Base-by-base conservation (phyloP, 1,139 yeast species). In the Candida frijolesensis region DNA sequence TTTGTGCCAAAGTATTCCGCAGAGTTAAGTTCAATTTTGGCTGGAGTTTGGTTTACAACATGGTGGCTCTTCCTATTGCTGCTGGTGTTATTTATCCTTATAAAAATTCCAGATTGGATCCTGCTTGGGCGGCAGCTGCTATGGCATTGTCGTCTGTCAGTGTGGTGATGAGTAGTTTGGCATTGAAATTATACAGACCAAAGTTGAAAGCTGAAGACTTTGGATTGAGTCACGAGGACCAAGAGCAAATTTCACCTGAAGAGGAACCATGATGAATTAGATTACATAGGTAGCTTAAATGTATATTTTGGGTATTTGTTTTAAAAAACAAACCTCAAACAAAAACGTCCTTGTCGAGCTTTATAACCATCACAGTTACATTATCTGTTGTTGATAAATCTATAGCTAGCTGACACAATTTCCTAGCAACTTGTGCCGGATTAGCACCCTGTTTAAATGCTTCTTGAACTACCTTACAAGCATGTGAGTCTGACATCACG, bases 301-400 rank as follows among this genome's bases (percentile, higher is more conserved):
- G 45, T 46, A 10, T 41, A 14, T 22, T 12, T 34, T n/a, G 35
- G 35, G 30, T 32, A 15, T 40, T 14, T 40, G 16, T 41, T 27
- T 41, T 32, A 4, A 44, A 29, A 44, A 19, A 19, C 22, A 4
- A 19, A 47, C 14, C 16, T 38, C 35, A 40, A 33, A 16, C 38
- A 60, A 79, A 78, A 7, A 81, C 79, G 15, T 71, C 64, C 25
- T 71, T 65, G 58, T 84, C 85, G 54, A 87, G 76, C 50, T 80
- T 72, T 3, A 87, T 83, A 27, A 94, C 91, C 97, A 94, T 90
- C 30, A 89, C 95, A 0, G 99, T 92, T 41, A 94, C 83, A 65
- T 94, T 94, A 68, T 94, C 99, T 3, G 96, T 87, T 15, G 96
- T 87, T 42, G 88, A 84, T 57, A 84, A 80, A 53, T 84, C 84